These are phyloP conservation scores for Cyclotella cryptica DNA, from an alignment of 108 stramenopile genomes.

Conservation along the genomic window DNA sequence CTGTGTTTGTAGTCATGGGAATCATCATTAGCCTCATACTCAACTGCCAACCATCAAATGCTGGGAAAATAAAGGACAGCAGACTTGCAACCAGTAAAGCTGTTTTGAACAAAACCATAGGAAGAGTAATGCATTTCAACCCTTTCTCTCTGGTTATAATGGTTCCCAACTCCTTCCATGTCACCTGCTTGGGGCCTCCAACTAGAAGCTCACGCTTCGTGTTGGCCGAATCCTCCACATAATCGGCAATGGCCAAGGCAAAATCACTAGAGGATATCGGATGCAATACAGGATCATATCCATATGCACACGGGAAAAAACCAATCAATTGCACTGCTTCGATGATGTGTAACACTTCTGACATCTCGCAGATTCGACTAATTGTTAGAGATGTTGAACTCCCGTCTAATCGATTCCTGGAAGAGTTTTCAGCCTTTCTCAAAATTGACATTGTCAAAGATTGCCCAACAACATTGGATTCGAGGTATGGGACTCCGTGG, in stretches of 20 bases:
- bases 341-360: background rate
- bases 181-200: background rate
- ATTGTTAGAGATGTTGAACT: background rate
- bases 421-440: background rate
- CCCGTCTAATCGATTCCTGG: background rate
- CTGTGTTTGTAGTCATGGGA: background rate
- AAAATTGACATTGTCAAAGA: background rate
- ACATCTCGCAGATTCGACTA: background rate
- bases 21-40: background rate
- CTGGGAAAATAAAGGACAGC: background rate
- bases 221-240: background rate
- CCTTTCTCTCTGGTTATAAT: background rate
- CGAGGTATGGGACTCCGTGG: background rate
- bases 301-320: background rate
- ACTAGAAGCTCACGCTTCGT: background rate
- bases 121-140: background rate
- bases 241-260: background rate
- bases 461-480: background rate
- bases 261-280: background rate
- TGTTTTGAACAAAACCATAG: background rate
- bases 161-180: background rate
- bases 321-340: background rate
- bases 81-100: background rate
- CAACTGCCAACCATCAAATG: background rate
- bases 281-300: background rate